Base-by-base conservation (phyloP, 768 basidiomycete genomes). In the Mycena albidolilacea region DNA sequence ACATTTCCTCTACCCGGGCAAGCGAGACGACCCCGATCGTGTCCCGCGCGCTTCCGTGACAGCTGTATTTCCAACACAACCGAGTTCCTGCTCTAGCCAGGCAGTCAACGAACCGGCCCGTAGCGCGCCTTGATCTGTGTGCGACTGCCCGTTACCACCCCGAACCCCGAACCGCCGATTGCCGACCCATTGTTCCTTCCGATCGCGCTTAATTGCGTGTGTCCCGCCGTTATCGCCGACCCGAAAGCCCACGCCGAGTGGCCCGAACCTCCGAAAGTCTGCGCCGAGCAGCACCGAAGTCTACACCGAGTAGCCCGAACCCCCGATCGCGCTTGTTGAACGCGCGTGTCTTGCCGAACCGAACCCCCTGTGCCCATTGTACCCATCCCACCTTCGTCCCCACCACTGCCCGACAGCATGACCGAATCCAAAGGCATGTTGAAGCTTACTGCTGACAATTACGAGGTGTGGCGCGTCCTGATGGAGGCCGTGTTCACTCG, bases 381-480 rank as follows among this genome's bases (percentile, higher is more conserved):
- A 15, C 39, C 41, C 39, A 19, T 23, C 23, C 23, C 23, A 23
- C 23, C 23, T 23, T 23, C 23, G 23, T 23, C 23, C 2, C 23
- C 23, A 23, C 23, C 23, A 23, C 23, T 23, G 23, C 23, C 23
- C 23, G 23, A 23, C 23, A 23, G 23, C 23, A 69, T 69, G 67
- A 8, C 67, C 10, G 67, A 69, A 69, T 3, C 44, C 19, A 69
- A 69, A 60, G 30, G 67, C 6, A 41, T 59, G 17, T 8, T 48
- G 43, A 69, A 69, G n/a, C 67, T 69, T 41, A 69, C 37, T 1
- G 35, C 46, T 11, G 67, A 69, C 12, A 69, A 69, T 9, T 69
- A 69, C 67, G 67, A 69, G 15, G 41, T 69, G 5, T 69, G 57
- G 67, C 21, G 58, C 21, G 50, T 69, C 23, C 46, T 60, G 14